Conservation (phyloP, 2,329 filamentous ascomycete genomes). For the Aquanectria penicillioides region DNA sequence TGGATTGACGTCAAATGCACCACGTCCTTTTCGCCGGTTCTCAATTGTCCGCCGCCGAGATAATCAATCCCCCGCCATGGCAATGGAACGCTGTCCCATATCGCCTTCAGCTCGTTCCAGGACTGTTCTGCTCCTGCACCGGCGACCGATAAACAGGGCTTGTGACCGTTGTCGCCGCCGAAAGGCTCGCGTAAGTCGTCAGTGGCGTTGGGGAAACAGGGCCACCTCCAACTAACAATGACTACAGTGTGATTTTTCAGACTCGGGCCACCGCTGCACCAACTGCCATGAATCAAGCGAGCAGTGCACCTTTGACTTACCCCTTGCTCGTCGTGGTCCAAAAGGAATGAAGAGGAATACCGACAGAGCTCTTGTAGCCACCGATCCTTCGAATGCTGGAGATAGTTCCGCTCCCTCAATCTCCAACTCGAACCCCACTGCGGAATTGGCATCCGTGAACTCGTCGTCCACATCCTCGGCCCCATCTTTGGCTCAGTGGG, state of each 20-base stretch:
- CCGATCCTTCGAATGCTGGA: conserved; percentile 15
- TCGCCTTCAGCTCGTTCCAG: conserved; percentile 30
- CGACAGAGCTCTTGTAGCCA: too few species aligned
- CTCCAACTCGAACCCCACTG: conserved; percentile 23
- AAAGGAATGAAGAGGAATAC: conserved; percentile 38
- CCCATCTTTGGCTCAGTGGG: conserved; percentile 34
- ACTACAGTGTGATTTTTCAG: conserved; percentile 43
- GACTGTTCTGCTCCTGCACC: conserved; percentile 23
- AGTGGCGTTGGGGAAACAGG: conserved; percentile 25
- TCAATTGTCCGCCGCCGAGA: conserved; percentile 1
- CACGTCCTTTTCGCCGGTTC: background rate
- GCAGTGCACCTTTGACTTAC: conserved; percentile 51
- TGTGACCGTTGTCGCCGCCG: conserved; percentile 50
- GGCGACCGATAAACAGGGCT: conserved; percentile 41
- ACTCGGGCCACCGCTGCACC: conserved; percentile 39
- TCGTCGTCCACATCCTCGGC: conserved; percentile 28
- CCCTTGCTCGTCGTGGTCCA: conserved; percentile 50
- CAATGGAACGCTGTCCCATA: conserved; percentile 29
- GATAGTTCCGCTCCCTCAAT: conserved; percentile 2
- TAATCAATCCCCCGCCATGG: too few species aligned
- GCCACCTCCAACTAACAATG: conserved; percentile 5
- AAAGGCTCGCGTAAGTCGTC: conserved; percentile 46
- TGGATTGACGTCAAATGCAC: background rate
- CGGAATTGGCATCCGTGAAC: conserved; percentile 27
- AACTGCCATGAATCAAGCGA: conserved; percentile 46